A percentile compares a stretch with the other conserved stretches of the same genome.
phyloP scores from a whole-genome alignment of 2,329 filamentous ascomycete species.

The Microthyrium microscopicum region DNA sequence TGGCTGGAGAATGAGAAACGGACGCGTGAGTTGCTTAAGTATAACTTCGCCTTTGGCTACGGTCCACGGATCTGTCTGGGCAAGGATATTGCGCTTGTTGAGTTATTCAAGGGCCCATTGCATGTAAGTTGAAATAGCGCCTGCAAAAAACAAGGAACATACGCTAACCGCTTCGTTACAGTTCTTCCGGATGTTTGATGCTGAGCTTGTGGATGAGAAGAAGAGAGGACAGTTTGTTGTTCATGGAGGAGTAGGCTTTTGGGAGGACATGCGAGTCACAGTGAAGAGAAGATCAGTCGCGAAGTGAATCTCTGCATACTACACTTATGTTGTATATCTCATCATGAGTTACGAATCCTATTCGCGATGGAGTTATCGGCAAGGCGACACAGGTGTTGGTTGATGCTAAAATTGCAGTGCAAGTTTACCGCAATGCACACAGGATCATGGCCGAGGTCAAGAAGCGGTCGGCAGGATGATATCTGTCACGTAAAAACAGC shows the following conservation, averaged over 20 bases:
- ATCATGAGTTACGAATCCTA: no score
- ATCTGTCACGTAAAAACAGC: no score
- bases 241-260: constrained; percentile 26
- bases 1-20: constrained; percentile 20
- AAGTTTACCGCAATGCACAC: no score
- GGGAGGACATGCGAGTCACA: constrained; percentile 24
- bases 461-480: no score
- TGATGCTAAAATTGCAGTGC: no score
- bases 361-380: no score
- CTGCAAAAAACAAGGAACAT: background rate
- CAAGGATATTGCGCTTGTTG: constrained; percentile 35
- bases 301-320: no score
- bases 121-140: constrained; percentile 8
- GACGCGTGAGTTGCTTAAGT: constrained; percentile 28
- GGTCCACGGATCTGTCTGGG: constrained; percentile 32
- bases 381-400: no score
- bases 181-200: constrained; percentile 26
- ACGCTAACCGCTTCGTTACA: constrained; percentile 11
- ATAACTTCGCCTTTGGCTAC: constrained; percentile 31
- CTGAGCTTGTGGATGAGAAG: constrained; percentile 15
- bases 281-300: constrained; percentile 16
- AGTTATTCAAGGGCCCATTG: constrained; percentile 30
- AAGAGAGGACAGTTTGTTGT: constrained; percentile 21
- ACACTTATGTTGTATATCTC: no score
- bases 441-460: no score